These are phyloP conservation scores for Colletotrichum horii DNA, from an alignment of 2,329 filamentous ascomycete species.

Conservation along the genomic window DNA sequence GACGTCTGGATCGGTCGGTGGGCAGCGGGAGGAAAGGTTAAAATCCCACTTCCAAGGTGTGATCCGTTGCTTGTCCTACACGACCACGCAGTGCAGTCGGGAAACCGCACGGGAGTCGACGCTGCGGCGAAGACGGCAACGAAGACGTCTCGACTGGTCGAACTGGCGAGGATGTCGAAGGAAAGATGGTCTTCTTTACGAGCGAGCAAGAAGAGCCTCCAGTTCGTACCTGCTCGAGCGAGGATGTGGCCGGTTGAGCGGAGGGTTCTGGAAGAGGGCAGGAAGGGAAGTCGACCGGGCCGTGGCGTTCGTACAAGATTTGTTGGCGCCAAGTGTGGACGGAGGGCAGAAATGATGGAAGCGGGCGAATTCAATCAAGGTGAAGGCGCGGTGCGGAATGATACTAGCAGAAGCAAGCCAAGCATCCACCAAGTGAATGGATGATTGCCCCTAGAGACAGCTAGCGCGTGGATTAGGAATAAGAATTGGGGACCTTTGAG, in stretches of 20 bases:
- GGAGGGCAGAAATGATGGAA: background rate
- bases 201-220: background rate
- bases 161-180: background rate
- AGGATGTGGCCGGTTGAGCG: background rate
- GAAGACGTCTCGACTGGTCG: background rate
- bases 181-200: background rate
- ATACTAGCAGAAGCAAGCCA: slow-evolving; percentile 10
- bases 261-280: background rate
- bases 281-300: background rate
- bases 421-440: slow-evolving; percentile 1
- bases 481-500: slow-evolving; percentile 12
- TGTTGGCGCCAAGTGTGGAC: slow-evolving; percentile 13
- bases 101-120: slow-evolving; percentile 4
- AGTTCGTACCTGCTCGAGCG: background rate
- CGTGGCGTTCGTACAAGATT: slow-evolving; percentile 14
- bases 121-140: background rate
- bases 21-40: slow-evolving; percentile 2
- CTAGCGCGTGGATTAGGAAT: slow-evolving; percentile 12
- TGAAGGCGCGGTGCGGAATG: background rate
- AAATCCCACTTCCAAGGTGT: background rate
- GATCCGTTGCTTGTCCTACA: slow-evolving; percentile 4
- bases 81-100: background rate
- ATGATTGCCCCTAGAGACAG: slow-evolving; percentile 15
- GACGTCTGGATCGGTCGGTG: slow-evolving; percentile 9
- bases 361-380: slow-evolving; percentile 1